Evolutionary conservation across 208 protist species (phyloP).

Genomic region (Trypanosoma lewisi): DNA sequence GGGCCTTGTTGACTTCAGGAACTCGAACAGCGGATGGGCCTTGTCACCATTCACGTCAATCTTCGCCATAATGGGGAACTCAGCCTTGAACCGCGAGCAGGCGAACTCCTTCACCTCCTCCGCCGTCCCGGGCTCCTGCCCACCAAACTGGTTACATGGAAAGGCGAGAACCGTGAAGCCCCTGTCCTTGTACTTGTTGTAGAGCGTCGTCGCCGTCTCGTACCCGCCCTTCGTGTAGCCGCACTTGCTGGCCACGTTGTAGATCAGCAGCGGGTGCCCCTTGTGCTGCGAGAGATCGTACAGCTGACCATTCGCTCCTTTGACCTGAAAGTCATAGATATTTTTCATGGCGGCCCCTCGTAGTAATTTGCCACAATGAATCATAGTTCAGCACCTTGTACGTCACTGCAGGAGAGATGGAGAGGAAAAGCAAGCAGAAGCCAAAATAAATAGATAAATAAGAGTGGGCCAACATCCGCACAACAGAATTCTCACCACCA

Average conservation of each 20-base stretch:
- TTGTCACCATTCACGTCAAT: conserved; percentile 88
- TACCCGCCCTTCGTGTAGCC: conserved; percentile 87
- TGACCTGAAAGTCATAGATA: conserved; percentile 21
- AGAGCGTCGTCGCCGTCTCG: conserved; percentile 69
- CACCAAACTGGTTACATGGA: conserved; percentile 90
- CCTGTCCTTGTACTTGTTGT: conserved; percentile 80
- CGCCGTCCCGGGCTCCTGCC: conserved; percentile 47
- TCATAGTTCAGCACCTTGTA: no score
- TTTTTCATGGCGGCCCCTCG: neutral
- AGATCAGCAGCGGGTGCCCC: conserved; percentile 32
- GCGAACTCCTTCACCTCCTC: conserved; percentile 47
- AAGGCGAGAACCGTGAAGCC: conserved; percentile 91
- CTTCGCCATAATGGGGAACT: conserved; percentile 51
- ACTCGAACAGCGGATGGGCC: conserved; percentile 77
- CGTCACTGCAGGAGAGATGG: no score
- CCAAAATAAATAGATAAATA: neutral
- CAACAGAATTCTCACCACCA: neutral
- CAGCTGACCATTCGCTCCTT: conserved; percentile 23
- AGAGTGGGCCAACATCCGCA: neutral
- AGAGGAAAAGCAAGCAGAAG: neutral
- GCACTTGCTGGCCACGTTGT: conserved; percentile 83
- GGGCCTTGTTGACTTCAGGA: conserved; percentile 60
- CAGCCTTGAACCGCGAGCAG: conserved; percentile 31
- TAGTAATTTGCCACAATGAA: neutral
- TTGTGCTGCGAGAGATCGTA: conserved; percentile 38